These are phyloP conservation scores for Candida palmyrensis DNA, from an alignment of 805 yeast genomes.

Conservation along the genomic window DNA sequence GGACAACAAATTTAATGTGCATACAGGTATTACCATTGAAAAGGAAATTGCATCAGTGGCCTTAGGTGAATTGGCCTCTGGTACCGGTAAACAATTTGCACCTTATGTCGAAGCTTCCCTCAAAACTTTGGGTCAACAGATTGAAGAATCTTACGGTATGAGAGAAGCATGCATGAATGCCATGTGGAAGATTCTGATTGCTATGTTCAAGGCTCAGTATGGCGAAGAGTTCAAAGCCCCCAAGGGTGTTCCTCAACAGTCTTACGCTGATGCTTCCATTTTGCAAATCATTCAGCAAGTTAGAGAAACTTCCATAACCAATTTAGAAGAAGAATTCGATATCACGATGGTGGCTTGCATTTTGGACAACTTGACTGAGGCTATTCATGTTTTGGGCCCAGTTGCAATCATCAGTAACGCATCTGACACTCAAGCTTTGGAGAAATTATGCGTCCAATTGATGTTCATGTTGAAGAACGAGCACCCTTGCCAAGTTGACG, in stretches of 20 bases:
- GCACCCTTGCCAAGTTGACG: slow-evolving; percentile 79
- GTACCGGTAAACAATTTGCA: slow-evolving; percentile 77
- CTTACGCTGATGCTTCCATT: slow-evolving; percentile 55
- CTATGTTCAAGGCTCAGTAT: slow-evolving; percentile 54
- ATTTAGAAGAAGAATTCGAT: slow-evolving; percentile 78
- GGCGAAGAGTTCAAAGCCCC: slow-evolving; percentile 49
- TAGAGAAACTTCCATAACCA: slow-evolving; percentile 57
- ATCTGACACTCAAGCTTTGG: slow-evolving; percentile 49
- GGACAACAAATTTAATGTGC: slow-evolving; percentile 73
- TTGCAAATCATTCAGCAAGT: slow-evolving; percentile 59
- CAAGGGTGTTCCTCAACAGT: slow-evolving; percentile 56
- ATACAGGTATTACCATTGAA: slow-evolving; percentile 93
- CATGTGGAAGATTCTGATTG: slow-evolving; percentile 76
- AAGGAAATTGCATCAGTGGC: slow-evolving; percentile 95
- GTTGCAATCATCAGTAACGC: slow-evolving; percentile 60
- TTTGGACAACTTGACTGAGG: slow-evolving; percentile 67
- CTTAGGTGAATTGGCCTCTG: slow-evolving; percentile 79
- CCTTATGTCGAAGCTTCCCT: slow-evolving; percentile 70
- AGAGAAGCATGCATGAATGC: slow-evolving; percentile 80
- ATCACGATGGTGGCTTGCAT: slow-evolving; percentile 73
- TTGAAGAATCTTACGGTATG: slow-evolving; percentile 84
- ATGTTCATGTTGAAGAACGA: slow-evolving; percentile 72
- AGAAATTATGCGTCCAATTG: slow-evolving; percentile 64
- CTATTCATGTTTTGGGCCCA: slow-evolving; percentile 68
- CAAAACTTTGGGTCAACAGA: slow-evolving; percentile 60